Evolutionary conservation across 164 flowering plant genomes (phyloP), one percentile per base, ranked within the genome.

Genomic region (Tetracentron sinense): DNA sequence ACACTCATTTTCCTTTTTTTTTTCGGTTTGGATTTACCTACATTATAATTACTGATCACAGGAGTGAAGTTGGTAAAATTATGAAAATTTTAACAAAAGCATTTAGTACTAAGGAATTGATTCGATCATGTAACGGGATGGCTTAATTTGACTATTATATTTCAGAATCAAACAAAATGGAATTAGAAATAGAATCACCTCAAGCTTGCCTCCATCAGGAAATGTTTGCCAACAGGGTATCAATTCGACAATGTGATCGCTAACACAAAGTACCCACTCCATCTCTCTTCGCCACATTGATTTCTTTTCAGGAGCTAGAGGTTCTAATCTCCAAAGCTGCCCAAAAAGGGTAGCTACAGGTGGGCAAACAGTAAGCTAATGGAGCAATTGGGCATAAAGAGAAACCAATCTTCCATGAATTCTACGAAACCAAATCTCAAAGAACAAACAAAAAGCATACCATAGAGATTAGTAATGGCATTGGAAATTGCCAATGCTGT

Each of bases 271-370:
- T 71, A 95, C 86, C 83, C 88, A 89, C 42, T 89, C 99, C 90
- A 92, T 85, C 72, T 95, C 99, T 78, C 97, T 84, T 60, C 65
- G 75, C 99, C 99, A 95, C 96, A 92, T 91, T 26, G 76, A 54
- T 72, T 85, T 95, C 79, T 92, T 95, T 64, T 85, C 89, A 7
- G 69, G 51, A 30, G 89, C 67, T 64, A 95, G 69, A 11, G 97
- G 97, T 63, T 89, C 97, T 63, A 95, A 72, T 71, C 97, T 86
- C 99, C 99, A 95, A 14, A 91, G 77, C 68, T 92, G 97, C 59
- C 99, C 99, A 72, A 89, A 92, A 33, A 86, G 77, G 28, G 96
- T 84, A 30, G 90, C 99, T 95, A 28, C 52, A 81, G 56, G 49
- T 30, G 23, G 29, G 35, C 2, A 15, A 7, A 19, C 60, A 55